Conservation (phyloP, 345 rosid species). For the Ceriops tagal region DNA sequence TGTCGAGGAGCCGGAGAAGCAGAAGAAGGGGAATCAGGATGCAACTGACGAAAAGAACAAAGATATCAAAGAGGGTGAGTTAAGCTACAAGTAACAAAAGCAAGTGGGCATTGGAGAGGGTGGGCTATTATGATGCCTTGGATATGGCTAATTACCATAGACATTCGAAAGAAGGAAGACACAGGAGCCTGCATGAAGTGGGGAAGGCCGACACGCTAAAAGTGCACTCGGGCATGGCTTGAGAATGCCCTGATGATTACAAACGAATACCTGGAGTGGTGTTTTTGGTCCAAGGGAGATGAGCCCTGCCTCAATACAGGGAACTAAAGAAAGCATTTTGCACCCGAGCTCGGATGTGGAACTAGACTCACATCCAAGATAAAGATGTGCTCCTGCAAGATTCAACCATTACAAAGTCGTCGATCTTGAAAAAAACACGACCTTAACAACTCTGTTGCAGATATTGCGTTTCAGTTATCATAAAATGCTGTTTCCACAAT, state of each 20-base stretch:
- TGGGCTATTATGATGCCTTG: conserved; percentile 65
- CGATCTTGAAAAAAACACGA: too few species aligned
- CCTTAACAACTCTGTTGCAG: too few species aligned
- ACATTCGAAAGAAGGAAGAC: conserved; percentile 73
- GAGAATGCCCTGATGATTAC: conserved; percentile 38
- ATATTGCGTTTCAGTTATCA: too few species aligned
- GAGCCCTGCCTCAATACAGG: conserved; percentile 34
- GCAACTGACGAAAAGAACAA: conserved; percentile 19
- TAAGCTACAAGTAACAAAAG: conserved; percentile 32
- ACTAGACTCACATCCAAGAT: too few species aligned
- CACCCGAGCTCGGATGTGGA: too few species aligned
- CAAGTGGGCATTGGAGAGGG: conserved; percentile 26
- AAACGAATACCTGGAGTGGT: conserved; percentile 37
- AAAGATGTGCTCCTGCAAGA: too few species aligned
- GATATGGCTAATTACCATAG: conserved; percentile 76
- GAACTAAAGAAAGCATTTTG: too few species aligned
- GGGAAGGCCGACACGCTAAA: conserved; percentile 71
- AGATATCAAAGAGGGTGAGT: conserved; percentile 20
- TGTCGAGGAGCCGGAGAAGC: conserved; percentile 53
- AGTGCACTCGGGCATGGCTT: conserved; percentile 51
- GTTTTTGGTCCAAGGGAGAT: conserved; percentile 79
- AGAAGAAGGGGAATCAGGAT: conserved; percentile 39
- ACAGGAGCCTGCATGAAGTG: conserved; percentile 56
- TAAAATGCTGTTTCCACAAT: not conserved
- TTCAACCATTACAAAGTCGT: too few species aligned